Conservation (phyloP, 1,139 yeast species). For the Lodderomyces elongisporus region DNA sequence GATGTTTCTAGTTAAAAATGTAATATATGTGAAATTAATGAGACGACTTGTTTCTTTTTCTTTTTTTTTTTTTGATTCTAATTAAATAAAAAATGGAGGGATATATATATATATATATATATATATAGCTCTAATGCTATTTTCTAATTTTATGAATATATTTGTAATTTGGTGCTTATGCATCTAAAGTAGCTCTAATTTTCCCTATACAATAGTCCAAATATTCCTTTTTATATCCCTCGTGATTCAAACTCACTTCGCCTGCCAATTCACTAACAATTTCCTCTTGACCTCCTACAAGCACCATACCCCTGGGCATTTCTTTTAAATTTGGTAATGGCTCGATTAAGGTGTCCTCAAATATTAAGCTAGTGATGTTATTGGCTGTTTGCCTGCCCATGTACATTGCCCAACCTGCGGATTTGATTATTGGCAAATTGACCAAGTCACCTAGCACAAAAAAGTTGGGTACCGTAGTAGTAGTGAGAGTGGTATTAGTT, state of each 20-base stretch:
- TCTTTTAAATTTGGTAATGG: slow-evolving; percentile 29
- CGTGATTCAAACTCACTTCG: slow-evolving; percentile 31
- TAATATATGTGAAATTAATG: no score
- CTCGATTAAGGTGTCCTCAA: slow-evolving; percentile 29
- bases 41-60: no score
- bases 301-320: slow-evolving; percentile 42
- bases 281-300: slow-evolving; percentile 40
- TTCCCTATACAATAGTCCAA: slow-evolving; percentile 31
- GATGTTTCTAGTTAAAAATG: no score
- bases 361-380: slow-evolving; percentile 28
- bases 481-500: no score
- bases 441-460: slow-evolving; percentile 41
- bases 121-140: no score
- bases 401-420: slow-evolving; percentile 47
- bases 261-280: slow-evolving; percentile 37
- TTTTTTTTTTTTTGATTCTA: no score
- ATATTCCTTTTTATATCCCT: slow-evolving; percentile 35
- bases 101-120: no score
- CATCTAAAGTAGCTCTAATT: slow-evolving; percentile 17
- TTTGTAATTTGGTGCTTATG: slow-evolving; percentile 6
- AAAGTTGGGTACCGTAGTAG: slow-evolving; percentile 15
- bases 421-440: slow-evolving; percentile 37
- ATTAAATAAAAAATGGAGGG: no score
- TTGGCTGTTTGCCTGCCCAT: slow-evolving; percentile 42
- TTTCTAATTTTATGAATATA: no score